These are phyloP conservation scores for Didymella segeticola DNA, from an alignment of 2,329 filamentous ascomycete species.

Conservation along the genomic window DNA sequence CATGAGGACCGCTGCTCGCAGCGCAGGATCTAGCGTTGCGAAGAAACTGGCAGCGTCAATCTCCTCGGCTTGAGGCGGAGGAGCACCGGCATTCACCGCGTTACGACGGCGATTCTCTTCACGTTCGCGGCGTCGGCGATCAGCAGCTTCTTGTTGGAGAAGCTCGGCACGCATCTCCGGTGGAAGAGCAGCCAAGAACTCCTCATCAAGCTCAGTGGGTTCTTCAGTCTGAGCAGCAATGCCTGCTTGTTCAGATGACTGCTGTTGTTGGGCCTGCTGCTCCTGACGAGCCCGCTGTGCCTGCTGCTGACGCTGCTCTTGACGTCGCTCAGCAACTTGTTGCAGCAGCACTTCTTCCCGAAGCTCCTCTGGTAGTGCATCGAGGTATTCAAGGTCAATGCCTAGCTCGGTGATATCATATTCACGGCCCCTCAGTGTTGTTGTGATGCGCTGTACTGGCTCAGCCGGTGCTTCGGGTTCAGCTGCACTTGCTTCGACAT, in stretches of 20 bases:
- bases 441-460: constrained; percentile 68
- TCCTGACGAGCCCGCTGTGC: constrained; percentile 33
- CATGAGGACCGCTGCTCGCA: constrained; percentile 86
- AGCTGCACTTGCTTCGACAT: constrained; percentile 63
- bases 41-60: constrained; percentile 95
- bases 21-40: constrained; percentile 81
- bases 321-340: constrained; percentile 80
- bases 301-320: constrained; percentile 55
- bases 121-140: constrained; percentile 85
- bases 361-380: constrained; percentile 96
- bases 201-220: constrained; percentile 83
- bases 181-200: constrained; percentile 92
- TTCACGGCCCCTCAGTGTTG: constrained; percentile 83
- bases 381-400: constrained; percentile 92
- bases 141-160: constrained; percentile 85
- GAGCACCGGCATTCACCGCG: constrained; percentile 56
- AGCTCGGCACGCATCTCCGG: constrained; percentile 90
- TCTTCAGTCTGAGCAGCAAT: constrained; percentile 63
- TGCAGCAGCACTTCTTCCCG: constrained; percentile 95
- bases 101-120: constrained; percentile 77
- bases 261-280: constrained; percentile 17
- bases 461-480: constrained; percentile 47
- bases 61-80: constrained; percentile 63
- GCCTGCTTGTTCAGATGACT: constrained; percentile 19
- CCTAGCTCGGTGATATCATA: constrained; percentile 93